A percentile compares a stretch with the other conserved stretches of the same genome.
phyloP scores from a whole-genome alignment of 371 early-diverging fungal genomes.

The Mycotypha africana region DNA sequence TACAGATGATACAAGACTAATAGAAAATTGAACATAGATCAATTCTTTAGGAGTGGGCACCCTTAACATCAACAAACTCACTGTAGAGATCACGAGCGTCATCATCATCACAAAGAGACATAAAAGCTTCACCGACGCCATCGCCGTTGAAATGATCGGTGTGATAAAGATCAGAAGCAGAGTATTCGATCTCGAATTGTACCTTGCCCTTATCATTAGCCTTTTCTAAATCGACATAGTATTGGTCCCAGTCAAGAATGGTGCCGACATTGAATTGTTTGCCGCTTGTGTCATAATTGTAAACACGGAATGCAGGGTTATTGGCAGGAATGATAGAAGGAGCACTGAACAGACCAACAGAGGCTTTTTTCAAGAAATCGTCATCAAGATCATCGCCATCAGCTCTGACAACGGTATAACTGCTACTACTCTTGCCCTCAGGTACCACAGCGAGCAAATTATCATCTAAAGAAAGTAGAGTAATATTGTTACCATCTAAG shows the following conservation, averaged over 20 bases:
- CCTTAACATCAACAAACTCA: too few relatives aligned
- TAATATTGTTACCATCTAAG: too few relatives aligned
- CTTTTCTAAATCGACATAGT: slow-evolving; percentile 39
- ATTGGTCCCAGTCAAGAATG: slow-evolving; percentile 48
- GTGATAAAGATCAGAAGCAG: slow-evolving; percentile 33
- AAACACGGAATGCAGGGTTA: slow-evolving; percentile 52
- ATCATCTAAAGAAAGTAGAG: slow-evolving; percentile 8
- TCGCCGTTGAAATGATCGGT: slow-evolving; percentile 23
- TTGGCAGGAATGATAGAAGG: slow-evolving; percentile 48
- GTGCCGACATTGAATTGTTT: slow-evolving; percentile 18
- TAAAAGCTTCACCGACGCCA: slow-evolving; percentile 10
- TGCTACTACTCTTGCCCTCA: background rate
- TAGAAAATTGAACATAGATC: too few relatives aligned
- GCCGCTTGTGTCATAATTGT: slow-evolving; percentile 28
- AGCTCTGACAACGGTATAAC: slow-evolving; percentile 2
- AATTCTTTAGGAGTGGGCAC: too few relatives aligned
- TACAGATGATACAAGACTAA: too few relatives aligned
- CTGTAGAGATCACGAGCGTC: too few relatives aligned
- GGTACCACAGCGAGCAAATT: slow-evolving; percentile 15
- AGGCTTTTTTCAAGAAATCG: background rate
- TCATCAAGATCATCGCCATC: slow-evolving; percentile 2
- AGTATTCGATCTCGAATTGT: slow-evolving; percentile 41
- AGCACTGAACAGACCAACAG: slow-evolving; percentile 33
- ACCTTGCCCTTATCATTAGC: slow-evolving; percentile 28
- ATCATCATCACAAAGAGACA: too few relatives aligned